phyloP scores from a whole-genome alignment of 2,329 filamentous ascomycete species.

The Colletotrichum phormii region DNA sequence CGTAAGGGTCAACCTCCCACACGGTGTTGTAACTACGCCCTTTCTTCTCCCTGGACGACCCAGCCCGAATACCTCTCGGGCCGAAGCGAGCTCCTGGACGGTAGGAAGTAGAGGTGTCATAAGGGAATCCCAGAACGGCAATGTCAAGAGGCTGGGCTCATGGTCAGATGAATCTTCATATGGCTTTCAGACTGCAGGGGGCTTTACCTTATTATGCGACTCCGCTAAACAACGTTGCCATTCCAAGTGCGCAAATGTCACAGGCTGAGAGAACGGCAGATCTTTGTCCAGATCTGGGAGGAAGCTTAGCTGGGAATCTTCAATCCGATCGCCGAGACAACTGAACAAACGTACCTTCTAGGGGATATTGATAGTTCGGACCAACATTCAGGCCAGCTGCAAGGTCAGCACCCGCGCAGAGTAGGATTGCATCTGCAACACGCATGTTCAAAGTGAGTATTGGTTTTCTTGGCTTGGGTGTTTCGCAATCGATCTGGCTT shows the following conservation, averaged over 20 bases:
- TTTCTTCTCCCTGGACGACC: slow-evolving; percentile 81
- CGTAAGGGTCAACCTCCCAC: slow-evolving; percentile 7
- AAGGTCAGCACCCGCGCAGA: background rate
- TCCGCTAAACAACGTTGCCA: slow-evolving; percentile 22
- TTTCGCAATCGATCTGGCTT: background rate
- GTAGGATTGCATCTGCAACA: background rate
- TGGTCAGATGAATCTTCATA: background rate
- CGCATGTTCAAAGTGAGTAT: background rate
- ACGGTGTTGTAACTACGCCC: slow-evolving; percentile 32
- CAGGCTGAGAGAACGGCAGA: slow-evolving; percentile 25
- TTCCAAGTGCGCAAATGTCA: slow-evolving; percentile 22
- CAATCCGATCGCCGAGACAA: background rate
- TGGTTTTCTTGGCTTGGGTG: background rate
- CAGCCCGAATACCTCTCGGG: slow-evolving; percentile 85
- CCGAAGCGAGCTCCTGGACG: slow-evolving; percentile 78
- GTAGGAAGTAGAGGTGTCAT: slow-evolving; percentile 27
- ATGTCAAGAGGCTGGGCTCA: slow-evolving; percentile 1
- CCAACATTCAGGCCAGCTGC: background rate
- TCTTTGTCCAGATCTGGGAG: slow-evolving; percentile 23
- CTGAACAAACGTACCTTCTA: background rate
- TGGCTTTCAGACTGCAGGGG: background rate
- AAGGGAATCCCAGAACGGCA: slow-evolving; percentile 20
- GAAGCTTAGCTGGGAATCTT: background rate
- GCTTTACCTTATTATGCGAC: slow-evolving; percentile 14
- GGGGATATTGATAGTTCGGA: background rate